Conservation (phyloP, 352 stramenopile species). For the Phytophthora foliorum region DNA sequence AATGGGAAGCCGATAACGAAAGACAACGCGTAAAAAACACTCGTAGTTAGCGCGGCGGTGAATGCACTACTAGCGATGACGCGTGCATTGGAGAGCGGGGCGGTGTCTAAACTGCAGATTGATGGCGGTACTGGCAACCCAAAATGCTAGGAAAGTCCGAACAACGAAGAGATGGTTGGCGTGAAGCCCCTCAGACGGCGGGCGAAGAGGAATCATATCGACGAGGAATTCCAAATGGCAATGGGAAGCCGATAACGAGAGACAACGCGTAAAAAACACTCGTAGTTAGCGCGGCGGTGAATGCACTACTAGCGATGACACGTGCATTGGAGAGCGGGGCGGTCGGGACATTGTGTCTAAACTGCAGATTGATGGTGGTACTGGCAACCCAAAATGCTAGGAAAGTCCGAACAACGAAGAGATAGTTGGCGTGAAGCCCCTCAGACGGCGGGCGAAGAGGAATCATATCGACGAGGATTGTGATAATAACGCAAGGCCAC, state of each 20-base stretch:
- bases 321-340: not conserved
- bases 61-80: constrained; percentile 5
- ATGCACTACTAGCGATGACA: not conserved
- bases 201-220: constrained; percentile 17
- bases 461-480: constrained; percentile 22
- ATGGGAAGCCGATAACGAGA: constrained; percentile 34
- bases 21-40: constrained; percentile 7
- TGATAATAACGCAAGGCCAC: constrained; percentile 17
- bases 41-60: not conserved
- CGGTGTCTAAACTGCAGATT: constrained; percentile 26
- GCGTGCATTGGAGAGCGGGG: not conserved
- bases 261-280: constrained; percentile 8
- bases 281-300: not conserved
- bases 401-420: constrained; percentile 24
- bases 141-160: constrained; percentile 18
- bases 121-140: constrained; percentile 18
- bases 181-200: not conserved
- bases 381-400: constrained; percentile 20
- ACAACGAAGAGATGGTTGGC: constrained; percentile 22
- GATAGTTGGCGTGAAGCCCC: constrained; percentile 1
- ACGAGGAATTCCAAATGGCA: constrained; percentile 13
- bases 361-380: constrained; percentile 17
- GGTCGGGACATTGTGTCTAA: constrained; percentile 31
- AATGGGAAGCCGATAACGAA: constrained; percentile 38
- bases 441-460: not conserved